These are phyloP conservation scores for Lentinula novae-zelandiae DNA, from an alignment of 1,284 basidiomycete genomes.

Conservation along the genomic window DNA sequence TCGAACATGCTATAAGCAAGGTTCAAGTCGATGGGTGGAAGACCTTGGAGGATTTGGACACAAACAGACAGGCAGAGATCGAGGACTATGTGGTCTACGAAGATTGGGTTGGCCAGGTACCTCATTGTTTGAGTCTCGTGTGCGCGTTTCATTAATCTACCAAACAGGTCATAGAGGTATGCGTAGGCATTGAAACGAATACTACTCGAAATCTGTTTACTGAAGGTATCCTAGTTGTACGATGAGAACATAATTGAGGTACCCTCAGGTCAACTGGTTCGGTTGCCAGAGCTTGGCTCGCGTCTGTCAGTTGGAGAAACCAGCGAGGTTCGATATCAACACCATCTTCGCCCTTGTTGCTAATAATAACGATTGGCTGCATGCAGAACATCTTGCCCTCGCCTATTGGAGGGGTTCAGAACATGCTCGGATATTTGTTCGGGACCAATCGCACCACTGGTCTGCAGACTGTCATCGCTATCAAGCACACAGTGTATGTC, in stretches of 20 bases:
- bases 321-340: constrained; percentile 47
- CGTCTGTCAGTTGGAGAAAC: constrained; percentile 69
- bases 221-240: constrained; percentile 5
- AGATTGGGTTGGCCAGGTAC: constrained; percentile 88
- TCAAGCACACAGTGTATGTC: constrained; percentile 78
- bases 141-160: not conserved
- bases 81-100: constrained; percentile 82
- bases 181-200: not conserved
- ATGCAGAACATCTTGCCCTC: constrained; percentile 64
- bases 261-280: constrained; percentile 54
- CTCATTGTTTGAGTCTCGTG: constrained; percentile 20
- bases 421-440: constrained; percentile 43
- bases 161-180: constrained; percentile 33
- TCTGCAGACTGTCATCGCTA: constrained; percentile 65
- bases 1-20: constrained; percentile 75
- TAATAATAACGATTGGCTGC: constrained; percentile 1
- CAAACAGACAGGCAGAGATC: constrained; percentile 58
- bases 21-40: constrained; percentile 64
- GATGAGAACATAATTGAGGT: constrained; percentile 68
- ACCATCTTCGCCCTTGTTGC: constrained; percentile 5
- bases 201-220: not conserved
- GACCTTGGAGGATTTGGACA: constrained; percentile 56
- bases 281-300: constrained; percentile 73
- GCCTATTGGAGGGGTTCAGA: constrained; percentile 40
- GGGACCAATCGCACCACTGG: constrained; percentile 38